These are phyloP conservation scores for Lichenothelia convexa DNA, from an alignment of 495 filamentous ascomycete species.

Conservation along the genomic window DNA sequence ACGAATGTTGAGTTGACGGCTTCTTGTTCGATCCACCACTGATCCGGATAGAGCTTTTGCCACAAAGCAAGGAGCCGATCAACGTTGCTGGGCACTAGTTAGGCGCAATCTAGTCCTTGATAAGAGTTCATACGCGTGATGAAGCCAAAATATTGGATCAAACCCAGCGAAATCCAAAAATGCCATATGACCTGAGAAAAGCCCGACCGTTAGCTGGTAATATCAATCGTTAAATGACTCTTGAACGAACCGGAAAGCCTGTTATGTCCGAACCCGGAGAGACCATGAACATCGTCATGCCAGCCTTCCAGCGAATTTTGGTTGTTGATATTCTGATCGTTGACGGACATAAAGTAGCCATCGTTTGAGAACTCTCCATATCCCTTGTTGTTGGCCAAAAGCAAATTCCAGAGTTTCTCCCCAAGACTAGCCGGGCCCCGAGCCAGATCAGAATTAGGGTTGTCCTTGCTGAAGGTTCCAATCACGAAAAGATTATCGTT, in stretches of 20 bases:
- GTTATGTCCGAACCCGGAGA: no score
- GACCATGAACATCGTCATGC: conserved; percentile 43
- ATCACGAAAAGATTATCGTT: no score
- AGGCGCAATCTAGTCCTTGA: neutral
- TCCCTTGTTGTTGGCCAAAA: no score
- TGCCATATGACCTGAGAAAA: conserved; percentile 56
- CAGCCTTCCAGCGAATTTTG: conserved; percentile 42
- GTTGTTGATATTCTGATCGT: conserved; percentile 15
- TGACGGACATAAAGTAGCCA: conserved; percentile 29
- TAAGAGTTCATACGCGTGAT: conserved; percentile 26
- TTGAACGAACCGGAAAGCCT: no score
- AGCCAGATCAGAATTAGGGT: no score
- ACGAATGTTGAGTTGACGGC: no score
- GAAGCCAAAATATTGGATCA: conserved; percentile 59
- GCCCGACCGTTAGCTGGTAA: no score
- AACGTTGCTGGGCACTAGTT: conserved; percentile 30
- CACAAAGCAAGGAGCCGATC: conserved; percentile 56
- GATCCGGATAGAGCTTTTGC: conserved; percentile 46
- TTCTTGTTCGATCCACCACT: no score
- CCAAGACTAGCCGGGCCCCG: no score
- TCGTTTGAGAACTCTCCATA: conserved; percentile 43
- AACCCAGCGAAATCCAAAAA: conserved; percentile 47
- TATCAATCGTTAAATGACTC: no score
- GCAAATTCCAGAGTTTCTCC: no score
- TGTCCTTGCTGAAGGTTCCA: no score